Conservation (phyloP, 176 grass and related monocot species). For the Carex kokanica region DNA sequence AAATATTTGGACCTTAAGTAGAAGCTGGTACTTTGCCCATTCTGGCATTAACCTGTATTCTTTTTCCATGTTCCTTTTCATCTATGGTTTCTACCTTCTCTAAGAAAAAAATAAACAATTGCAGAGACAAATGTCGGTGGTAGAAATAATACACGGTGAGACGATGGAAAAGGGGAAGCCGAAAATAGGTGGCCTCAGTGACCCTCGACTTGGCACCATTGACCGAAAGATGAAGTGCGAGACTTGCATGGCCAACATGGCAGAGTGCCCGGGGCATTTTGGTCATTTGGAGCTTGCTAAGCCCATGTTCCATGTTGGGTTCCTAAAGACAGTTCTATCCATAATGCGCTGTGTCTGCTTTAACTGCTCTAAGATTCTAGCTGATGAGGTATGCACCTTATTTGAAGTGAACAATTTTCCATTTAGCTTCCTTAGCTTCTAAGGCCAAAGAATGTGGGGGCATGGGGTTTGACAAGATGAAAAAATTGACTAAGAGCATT, state of each 20-base stretch:
- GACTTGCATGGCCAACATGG: slow-evolving; percentile 98
- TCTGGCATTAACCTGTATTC: background rate
- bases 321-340: slow-evolving; percentile 88
- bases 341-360: slow-evolving; percentile 99
- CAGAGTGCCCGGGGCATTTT: slow-evolving; percentile 93
- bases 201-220: slow-evolving; percentile 83
- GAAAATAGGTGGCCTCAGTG: slow-evolving; percentile 81
- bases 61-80: background rate
- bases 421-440: background rate
- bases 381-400: slow-evolving; percentile 60
- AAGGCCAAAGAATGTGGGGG: background rate
- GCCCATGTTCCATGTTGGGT: slow-evolving; percentile 95
- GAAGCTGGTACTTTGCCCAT: background rate
- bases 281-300: slow-evolving; percentile 98
- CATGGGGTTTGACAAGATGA: background rate
- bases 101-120: slow-evolving; percentile 13
- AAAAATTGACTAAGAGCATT: background rate
- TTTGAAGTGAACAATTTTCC: background rate
- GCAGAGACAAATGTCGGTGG: slow-evolving; percentile 98
- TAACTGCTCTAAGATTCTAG: slow-evolving; percentile 98
- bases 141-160: slow-evolving; percentile 80
- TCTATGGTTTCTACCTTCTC: background rate
- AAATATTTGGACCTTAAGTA: background rate
- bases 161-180: slow-evolving; percentile 97
- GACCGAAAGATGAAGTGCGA: slow-evolving; percentile 94